phyloP scores from a whole-genome alignment of 2,329 filamentous ascomycete species.

The Fusarium xylarioides region DNA sequence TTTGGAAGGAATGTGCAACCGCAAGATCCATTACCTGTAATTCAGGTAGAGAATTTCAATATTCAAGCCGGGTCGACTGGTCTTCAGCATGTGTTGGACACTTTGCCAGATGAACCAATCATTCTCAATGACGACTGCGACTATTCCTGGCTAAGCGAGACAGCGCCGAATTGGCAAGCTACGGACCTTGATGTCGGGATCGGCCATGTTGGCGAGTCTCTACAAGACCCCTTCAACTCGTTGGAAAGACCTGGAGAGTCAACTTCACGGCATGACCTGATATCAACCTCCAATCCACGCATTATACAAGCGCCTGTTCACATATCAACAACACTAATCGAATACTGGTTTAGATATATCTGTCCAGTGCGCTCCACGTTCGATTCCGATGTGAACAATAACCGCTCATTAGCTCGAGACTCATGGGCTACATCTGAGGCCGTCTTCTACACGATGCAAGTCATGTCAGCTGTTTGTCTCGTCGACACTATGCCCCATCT shows the following conservation, averaged over 20 bases:
- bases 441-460: neutral
- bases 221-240: neutral
- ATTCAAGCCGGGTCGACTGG: too few relatives aligned
- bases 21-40: too few relatives aligned
- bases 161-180: neutral
- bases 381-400: neutral
- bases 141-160: neutral
- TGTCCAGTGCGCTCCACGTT: neutral
- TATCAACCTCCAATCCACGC: neutral
- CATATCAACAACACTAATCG: neutral
- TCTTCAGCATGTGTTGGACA: too few relatives aligned
- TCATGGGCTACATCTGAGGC: neutral
- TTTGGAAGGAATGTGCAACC: too few relatives aligned
- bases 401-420: neutral
- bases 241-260: neutral
- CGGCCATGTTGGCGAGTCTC: neutral
- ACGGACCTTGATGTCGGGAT: neutral
- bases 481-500: neutral
- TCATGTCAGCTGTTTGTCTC: neutral
- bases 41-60: too few relatives aligned
- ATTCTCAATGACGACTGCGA: too few relatives aligned
- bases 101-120: too few relatives aligned
- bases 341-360: neutral
- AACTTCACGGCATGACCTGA: neutral
- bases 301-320: neutral